phyloP scores from a whole-genome alignment of 2,329 filamentous ascomycete species.

The Aspergillus fructus region DNA sequence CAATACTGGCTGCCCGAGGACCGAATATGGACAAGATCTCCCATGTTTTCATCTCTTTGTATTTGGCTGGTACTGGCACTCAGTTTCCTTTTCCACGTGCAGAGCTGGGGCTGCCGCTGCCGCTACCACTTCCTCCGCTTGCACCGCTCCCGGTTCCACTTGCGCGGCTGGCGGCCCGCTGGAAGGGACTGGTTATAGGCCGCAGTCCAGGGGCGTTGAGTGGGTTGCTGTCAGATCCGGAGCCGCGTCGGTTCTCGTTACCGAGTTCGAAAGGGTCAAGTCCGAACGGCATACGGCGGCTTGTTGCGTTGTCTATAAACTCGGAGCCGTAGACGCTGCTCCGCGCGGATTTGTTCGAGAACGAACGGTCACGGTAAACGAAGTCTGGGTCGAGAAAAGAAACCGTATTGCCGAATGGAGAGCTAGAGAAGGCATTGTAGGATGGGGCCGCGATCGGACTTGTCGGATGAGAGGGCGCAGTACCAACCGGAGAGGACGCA shows the following conservation, averaged over 20 bases:
- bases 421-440: constrained; percentile 33
- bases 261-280: constrained; percentile 32
- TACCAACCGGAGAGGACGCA: constrained; percentile 33
- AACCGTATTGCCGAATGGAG: constrained; percentile 31
- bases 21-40: background rate
- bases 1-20: background rate
- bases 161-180: constrained; percentile 47
- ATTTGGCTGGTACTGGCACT: background rate
- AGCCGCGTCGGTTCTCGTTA: constrained; percentile 30
- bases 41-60: background rate
- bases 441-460: constrained; percentile 34
- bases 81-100: constrained; percentile 33
- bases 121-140: constrained; percentile 41
- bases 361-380: constrained; percentile 39
- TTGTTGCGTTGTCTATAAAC: constrained; percentile 26
- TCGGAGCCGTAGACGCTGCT: constrained; percentile 39
- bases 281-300: constrained; percentile 29
- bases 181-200: constrained; percentile 39
- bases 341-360: constrained; percentile 41
- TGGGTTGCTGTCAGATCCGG: constrained; percentile 32
- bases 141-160: constrained; percentile 49
- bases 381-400: constrained; percentile 35
- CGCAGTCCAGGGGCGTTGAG: constrained; percentile 36
- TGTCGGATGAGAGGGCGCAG: constrained; percentile 32
- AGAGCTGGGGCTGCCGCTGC: constrained; percentile 42